These are phyloP conservation scores for Cryptosporidium sp. DNA, from an alignment of 169 alveolate species.

Conservation along the genomic window DNA sequence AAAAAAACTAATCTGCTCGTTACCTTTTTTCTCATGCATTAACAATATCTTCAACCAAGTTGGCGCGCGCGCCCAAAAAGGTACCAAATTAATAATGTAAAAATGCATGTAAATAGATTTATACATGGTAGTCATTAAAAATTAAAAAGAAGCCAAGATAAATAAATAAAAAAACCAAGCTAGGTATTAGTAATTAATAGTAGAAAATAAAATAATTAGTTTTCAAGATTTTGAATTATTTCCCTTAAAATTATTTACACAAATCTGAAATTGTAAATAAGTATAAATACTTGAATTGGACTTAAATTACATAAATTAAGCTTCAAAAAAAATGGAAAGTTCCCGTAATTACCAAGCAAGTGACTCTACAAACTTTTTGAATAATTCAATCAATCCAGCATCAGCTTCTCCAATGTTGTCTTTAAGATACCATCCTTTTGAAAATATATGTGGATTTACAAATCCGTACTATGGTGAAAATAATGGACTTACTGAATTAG, in stretches of 20 bases:
- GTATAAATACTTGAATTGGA: too few species aligned
- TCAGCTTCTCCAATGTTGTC: slow-evolving; percentile 61
- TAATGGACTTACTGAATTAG: slow-evolving; percentile 31
- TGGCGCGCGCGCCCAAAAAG: slow-evolving; percentile 14
- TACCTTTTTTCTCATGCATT: background rate
- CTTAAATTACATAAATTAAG: too few species aligned
- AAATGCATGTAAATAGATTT: slow-evolving; percentile 36
- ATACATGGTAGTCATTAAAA: background rate
- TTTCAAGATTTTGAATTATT: background rate
- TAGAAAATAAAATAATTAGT: too few species aligned
- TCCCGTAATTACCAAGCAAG: background rate
- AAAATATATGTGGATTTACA: slow-evolving; percentile 66
- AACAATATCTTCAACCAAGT: background rate
- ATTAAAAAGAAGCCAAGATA: too few species aligned
- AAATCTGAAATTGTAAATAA: background rate
- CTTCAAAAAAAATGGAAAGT: slow-evolving; percentile 5
- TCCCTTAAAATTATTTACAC: background rate
- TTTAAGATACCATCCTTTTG: slow-evolving; percentile 68
- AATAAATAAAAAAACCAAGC: background rate
- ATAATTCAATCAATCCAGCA: background rate
- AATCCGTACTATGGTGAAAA: slow-evolving; percentile 68
- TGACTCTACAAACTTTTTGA: background rate
- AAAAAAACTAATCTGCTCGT: too few species aligned
- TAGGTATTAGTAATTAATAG: background rate
- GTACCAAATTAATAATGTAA: background rate